These are phyloP conservation scores for Chlamydomonas eustigma DNA, from an alignment of 139 green algal species.

Conservation along the genomic window DNA sequence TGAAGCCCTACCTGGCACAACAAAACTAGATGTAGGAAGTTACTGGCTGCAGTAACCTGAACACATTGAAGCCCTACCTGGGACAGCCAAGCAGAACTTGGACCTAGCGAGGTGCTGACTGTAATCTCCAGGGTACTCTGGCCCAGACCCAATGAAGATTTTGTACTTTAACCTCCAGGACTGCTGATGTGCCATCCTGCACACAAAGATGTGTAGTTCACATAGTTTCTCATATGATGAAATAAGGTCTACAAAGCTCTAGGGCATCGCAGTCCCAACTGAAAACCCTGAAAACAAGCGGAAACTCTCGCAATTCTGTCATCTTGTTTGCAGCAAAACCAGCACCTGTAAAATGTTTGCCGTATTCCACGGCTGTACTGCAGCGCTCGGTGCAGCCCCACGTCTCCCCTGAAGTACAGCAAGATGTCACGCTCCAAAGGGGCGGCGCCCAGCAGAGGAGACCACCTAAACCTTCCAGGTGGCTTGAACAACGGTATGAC, in stretches of 20 bases:
- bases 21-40: too few relatives aligned
- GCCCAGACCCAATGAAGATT: background rate
- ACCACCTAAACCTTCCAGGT: conserved; percentile 12
- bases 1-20: background rate
- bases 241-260: background rate
- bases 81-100: conserved; percentile 43
- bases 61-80: conserved; percentile 11
- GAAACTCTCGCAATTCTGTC: background rate
- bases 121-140: conserved; percentile 23
- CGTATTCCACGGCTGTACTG: conserved; percentile 37
- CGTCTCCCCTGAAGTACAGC: conserved; percentile 40
- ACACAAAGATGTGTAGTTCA: background rate
- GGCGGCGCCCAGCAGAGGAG: conserved; percentile 27
- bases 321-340: background rate
- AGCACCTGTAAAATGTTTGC: conserved; percentile 19
- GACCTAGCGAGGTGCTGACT: conserved; percentile 28
- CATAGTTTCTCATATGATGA: background rate
- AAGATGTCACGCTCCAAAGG: conserved; percentile 25
- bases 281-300: background rate
- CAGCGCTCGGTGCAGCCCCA: conserved; percentile 20
- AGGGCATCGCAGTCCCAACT: background rate
- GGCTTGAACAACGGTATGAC: conserved; percentile 42
- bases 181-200: conserved; percentile 12
- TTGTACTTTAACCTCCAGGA: conserved; percentile 12
- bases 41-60: too few relatives aligned